phyloP scores from a whole-genome alignment of 768 basidiomycete genomes.

The Hortiboletus flavorubellus region DNA sequence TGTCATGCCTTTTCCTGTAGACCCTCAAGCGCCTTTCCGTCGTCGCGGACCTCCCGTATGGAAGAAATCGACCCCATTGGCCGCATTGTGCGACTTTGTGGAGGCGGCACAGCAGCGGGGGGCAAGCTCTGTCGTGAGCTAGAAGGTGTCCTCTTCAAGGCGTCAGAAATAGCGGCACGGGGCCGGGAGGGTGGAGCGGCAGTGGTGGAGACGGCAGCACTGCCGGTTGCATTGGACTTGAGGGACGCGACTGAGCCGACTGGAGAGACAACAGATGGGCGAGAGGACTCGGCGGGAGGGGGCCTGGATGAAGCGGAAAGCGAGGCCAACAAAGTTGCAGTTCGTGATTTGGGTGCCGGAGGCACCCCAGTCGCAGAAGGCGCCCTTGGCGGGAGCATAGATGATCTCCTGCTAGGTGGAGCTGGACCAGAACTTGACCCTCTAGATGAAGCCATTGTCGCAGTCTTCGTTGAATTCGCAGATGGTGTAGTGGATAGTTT shows the following conservation, averaged over 20 bases:
- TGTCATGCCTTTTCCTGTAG: constrained; percentile 55
- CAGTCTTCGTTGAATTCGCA: constrained; percentile 30
- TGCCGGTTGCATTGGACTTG: constrained; percentile 36
- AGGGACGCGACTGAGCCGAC: constrained; percentile 48
- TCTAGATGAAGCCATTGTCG: constrained; percentile 34
- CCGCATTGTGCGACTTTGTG: constrained; percentile 42
- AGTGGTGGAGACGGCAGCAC: constrained; percentile 21
- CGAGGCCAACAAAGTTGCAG: constrained; percentile 28
- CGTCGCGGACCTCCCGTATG: constrained; percentile 65
- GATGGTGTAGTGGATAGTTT: constrained; percentile 29
- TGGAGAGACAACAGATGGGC: constrained; percentile 56
- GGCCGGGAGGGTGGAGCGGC: constrained; percentile 43
- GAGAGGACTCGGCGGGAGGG: constrained; percentile 30
- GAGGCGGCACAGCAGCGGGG: constrained; percentile 18
- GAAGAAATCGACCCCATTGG: constrained; percentile 66
- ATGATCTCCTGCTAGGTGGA: constrained; percentile 32
- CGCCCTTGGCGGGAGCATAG: constrained; percentile 35
- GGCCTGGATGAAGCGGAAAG: constrained; percentile 22
- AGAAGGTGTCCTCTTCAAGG: constrained; percentile 48
- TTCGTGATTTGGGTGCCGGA: constrained; percentile 38
- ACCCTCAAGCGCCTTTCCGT: constrained; percentile 53
- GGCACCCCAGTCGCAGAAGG: constrained; percentile 38
- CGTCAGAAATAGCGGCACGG: constrained; percentile 66
- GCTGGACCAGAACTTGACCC: constrained; percentile 27
- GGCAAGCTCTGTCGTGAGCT: constrained; percentile 43